phyloP scores from a whole-genome alignment of 768 basidiomycete species.

The Russula brevipes region DNA sequence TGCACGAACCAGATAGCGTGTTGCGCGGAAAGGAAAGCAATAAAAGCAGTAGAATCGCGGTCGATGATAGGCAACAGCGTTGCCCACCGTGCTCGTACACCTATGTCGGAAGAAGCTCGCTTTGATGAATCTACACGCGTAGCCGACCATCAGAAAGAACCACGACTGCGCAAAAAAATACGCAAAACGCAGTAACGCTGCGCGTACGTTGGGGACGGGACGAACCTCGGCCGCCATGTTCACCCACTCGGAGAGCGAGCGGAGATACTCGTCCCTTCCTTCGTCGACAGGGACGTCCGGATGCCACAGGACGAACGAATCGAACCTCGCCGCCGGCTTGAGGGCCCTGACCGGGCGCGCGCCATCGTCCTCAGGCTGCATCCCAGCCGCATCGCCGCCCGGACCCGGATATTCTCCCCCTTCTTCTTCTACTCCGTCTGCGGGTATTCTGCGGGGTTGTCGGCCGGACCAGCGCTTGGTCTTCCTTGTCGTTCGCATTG shows the following conservation, averaged over 20 bases:
- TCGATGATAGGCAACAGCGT: too few relatives aligned
- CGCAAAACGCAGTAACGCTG: neutral
- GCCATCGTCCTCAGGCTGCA: conserved; percentile 27
- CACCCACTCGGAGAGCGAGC: conserved; percentile 69
- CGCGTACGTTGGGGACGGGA: neutral
- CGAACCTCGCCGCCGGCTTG: conserved; percentile 50
- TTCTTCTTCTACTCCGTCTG: conserved; percentile 21
- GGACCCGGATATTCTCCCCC: too few relatives aligned
- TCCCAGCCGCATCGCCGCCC: conserved; percentile 22
- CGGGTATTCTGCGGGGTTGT: conserved; percentile 28
- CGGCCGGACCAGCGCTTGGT: conserved; percentile 28
- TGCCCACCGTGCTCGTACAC: too few relatives aligned
- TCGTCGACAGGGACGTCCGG: conserved; percentile 68
- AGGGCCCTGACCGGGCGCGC: conserved; percentile 35
- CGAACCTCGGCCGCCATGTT: conserved; percentile 56
- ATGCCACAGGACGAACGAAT: conserved; percentile 69
- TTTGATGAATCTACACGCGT: too few relatives aligned
- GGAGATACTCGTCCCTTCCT: conserved; percentile 64
- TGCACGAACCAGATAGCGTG: too few relatives aligned
- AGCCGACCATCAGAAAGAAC: too few relatives aligned
- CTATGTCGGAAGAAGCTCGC: too few relatives aligned
- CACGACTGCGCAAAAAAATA: too few relatives aligned
- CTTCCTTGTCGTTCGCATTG: conserved; percentile 26
- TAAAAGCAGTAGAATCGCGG: too few relatives aligned
- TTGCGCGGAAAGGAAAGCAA: too few relatives aligned